Evolutionary conservation across 2,329 filamentous ascomycete genomes (phyloP).

Genomic region (Aspergillus clavatus): DNA sequence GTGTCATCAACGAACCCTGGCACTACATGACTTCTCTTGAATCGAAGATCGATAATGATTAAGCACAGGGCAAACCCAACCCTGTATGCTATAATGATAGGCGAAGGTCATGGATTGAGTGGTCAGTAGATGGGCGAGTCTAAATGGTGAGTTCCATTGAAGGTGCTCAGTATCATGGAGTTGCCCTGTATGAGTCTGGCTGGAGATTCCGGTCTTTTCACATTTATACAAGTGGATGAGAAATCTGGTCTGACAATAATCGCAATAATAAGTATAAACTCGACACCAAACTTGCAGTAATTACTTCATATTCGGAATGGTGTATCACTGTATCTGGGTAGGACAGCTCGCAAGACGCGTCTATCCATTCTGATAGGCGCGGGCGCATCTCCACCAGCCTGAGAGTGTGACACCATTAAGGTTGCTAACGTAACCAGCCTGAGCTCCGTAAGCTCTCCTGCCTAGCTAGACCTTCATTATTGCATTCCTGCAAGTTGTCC

Average conservation of each 20-base stretch:
- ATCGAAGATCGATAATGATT: too few relatives aligned
- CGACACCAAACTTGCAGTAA: background rate
- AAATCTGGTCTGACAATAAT: too few relatives aligned
- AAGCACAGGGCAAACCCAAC: too few relatives aligned
- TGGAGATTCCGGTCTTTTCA: too few relatives aligned
- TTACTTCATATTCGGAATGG: background rate
- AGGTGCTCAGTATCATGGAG: too few relatives aligned
- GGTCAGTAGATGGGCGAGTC: too few relatives aligned
- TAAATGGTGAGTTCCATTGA: too few relatives aligned
- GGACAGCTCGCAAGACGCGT: constrained; percentile 8
- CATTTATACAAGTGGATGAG: too few relatives aligned
- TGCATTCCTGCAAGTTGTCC: constrained; percentile 2
- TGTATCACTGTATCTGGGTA: background rate
- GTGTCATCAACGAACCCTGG: constrained; percentile 23
- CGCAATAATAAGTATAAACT: too few relatives aligned
- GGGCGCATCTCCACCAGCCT: constrained; percentile 6
- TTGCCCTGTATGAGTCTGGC: too few relatives aligned
- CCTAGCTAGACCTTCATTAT: constrained; percentile 18
- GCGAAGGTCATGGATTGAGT: too few relatives aligned
- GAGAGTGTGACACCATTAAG: constrained; percentile 2
- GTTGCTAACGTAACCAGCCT: constrained; percentile 19
- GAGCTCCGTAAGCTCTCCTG: constrained; percentile 38
- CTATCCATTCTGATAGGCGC: constrained; percentile 14
- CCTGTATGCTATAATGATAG: too few relatives aligned
- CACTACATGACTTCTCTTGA: constrained; percentile 2